Conservation (phyloP, 2,329 filamentous ascomycete genomes). For the Claviceps humidiphila region DNA sequence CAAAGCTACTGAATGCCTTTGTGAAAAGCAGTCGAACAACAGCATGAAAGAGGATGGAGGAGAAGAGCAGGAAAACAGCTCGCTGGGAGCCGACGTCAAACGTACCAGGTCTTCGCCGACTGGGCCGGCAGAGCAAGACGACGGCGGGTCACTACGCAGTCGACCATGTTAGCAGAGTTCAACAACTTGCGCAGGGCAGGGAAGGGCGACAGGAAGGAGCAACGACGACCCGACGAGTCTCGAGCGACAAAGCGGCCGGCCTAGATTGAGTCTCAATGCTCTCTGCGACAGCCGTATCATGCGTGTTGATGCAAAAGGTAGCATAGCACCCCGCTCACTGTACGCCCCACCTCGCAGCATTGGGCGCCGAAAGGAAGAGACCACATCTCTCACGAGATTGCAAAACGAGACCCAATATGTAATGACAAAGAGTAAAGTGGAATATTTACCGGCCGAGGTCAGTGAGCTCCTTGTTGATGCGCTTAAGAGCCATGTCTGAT, state of each 20-base stretch:
- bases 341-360: constrained; percentile 23
- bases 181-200: not conserved
- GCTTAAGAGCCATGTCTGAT: constrained; percentile 68
- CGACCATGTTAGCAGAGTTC: constrained; percentile 10
- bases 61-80: not conserved
- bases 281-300: constrained; percentile 5
- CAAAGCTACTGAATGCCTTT: not conserved
- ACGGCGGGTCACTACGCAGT: constrained; percentile 74
- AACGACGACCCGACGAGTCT: not conserved
- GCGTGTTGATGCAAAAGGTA: constrained; percentile 2
- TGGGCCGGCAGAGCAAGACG: constrained; percentile 94
- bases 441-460: constrained; percentile 70
- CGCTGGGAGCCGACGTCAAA: constrained; percentile 10
- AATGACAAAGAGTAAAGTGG: constrained; percentile 7
- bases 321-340: constrained; percentile 21
- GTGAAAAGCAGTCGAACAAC: not conserved
- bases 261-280: too few relatives aligned
- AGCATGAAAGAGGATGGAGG: not conserved
- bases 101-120: constrained; percentile 96
- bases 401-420: not conserved
- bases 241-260: not conserved
- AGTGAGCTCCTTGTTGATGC: constrained; percentile 88
- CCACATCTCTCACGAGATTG: constrained; percentile 10
- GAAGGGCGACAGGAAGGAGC: not conserved
- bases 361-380: constrained; percentile 11